A percentile compares a stretch with the other conserved stretches of the same genome.
Conservation (phyloP, 257 asterid species). For the Salvia rosmarinus region DNA sequence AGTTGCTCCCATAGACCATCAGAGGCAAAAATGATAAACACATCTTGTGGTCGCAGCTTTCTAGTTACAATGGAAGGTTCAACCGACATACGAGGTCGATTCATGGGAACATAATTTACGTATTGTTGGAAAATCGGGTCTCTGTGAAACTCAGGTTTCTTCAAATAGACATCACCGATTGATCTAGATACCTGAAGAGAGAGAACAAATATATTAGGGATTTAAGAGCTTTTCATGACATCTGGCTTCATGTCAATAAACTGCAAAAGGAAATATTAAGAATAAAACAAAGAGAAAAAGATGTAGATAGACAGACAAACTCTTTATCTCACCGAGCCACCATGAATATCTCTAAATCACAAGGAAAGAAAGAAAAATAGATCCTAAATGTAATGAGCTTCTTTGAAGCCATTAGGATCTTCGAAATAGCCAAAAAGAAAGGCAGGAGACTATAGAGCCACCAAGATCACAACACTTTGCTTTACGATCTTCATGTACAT, state of each 20-base stretch:
- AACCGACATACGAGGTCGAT: slow-evolving; percentile 72
- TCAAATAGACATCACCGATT: slow-evolving; percentile 86
- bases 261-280: not conserved
- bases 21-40: slow-evolving; percentile 87
- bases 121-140: slow-evolving; percentile 73
- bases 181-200: slow-evolving; percentile 89
- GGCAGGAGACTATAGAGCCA: slow-evolving; percentile 39
- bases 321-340: slow-evolving; percentile 31
- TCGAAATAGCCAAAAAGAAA: slow-evolving; percentile 41
- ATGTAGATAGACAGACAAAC: slow-evolving; percentile 23
- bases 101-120: slow-evolving; percentile 70
- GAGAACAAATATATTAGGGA: slow-evolving; percentile 8
- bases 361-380: slow-evolving; percentile 47
- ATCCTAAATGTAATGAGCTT: slow-evolving; percentile 46
- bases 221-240: slow-evolving; percentile 13
- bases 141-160: slow-evolving; percentile 82
- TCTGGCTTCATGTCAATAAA: slow-evolving; percentile 1
- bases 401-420: slow-evolving; percentile 39
- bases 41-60: slow-evolving; percentile 76
- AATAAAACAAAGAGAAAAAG: slow-evolving; percentile 4
- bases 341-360: slow-evolving; percentile 48
- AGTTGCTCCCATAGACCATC: slow-evolving; percentile 99
- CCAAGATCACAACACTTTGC: slow-evolving; percentile 57
- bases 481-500: slow-evolving; percentile 47
- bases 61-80: slow-evolving; percentile 85